Conservation (phyloP, 257 asterid species). For the Nemophila menziesii region DNA sequence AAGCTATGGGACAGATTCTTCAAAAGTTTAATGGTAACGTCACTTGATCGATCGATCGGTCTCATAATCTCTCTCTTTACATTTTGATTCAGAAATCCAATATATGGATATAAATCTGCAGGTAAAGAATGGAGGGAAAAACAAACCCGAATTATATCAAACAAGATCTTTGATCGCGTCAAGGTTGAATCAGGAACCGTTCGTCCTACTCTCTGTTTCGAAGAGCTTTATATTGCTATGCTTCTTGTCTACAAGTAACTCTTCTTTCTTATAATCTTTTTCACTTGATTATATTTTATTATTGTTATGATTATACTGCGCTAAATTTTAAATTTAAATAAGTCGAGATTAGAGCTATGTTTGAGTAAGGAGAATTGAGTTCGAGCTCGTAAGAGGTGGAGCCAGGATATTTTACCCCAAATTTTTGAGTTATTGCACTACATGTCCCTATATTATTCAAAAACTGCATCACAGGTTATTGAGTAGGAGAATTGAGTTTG, state of each 20-base stretch:
- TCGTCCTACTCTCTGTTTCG: constrained; percentile 54
- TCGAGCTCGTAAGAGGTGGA: too few relatives aligned
- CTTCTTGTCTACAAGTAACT: constrained; percentile 68
- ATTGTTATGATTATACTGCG: background rate
- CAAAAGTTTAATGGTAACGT: constrained; percentile 55
- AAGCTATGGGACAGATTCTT: constrained; percentile 70
- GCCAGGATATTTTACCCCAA: too few relatives aligned
- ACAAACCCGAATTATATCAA: constrained; percentile 45
- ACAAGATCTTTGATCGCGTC: constrained; percentile 57
- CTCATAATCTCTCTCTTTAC: background rate
- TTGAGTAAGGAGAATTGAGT: too few relatives aligned
- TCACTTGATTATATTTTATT: background rate
- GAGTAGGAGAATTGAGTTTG: too few relatives aligned
- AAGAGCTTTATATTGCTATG: constrained; percentile 81
- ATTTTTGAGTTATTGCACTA: too few relatives aligned
- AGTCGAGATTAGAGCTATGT: too few relatives aligned
- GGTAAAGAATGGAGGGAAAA: constrained; percentile 79
- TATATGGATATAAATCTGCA: constrained; percentile 12
- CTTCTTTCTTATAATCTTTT: background rate
- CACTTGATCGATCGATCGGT: background rate
- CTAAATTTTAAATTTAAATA: too few relatives aligned
- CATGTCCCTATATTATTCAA: too few relatives aligned
- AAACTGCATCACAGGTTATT: too few relatives aligned
- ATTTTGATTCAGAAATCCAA: background rate
- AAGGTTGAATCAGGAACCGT: constrained; percentile 39